These are phyloP conservation scores for Xylariaceae sp. DNA, from an alignment of 2,329 filamentous ascomycete species.

Conservation along the genomic window DNA sequence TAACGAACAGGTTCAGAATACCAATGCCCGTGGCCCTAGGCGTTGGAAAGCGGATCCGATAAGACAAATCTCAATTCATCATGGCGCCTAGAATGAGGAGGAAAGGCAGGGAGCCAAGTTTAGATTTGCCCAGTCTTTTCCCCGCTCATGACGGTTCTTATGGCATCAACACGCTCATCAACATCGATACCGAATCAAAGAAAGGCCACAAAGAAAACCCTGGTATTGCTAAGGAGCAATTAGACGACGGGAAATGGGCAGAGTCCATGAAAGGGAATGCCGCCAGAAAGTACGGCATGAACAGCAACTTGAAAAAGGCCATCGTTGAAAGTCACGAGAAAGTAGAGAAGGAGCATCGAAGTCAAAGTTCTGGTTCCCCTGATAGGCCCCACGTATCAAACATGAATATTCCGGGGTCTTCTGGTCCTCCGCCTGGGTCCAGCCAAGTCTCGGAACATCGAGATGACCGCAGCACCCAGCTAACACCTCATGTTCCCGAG, in stretches of 20 bases:
- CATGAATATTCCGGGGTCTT: neutral
- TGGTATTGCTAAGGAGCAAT: slow-evolving; percentile 18
- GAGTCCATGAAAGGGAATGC: slow-evolving; percentile 3
- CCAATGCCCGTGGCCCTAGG: neutral
- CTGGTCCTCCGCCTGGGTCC: neutral
- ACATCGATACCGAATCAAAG: slow-evolving; percentile 14
- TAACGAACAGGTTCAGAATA: slow-evolving; percentile 6
- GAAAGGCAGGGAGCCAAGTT: slow-evolving; percentile 3
- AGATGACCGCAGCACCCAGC: neutral
- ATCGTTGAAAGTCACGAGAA: slow-evolving; percentile 19
- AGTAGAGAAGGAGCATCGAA: slow-evolving; percentile 11
- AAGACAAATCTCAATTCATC: neutral
- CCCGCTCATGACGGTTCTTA: slow-evolving; percentile 30
- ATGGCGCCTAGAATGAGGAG: slow-evolving; percentile 18
- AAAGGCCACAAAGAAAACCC: slow-evolving; percentile 17
- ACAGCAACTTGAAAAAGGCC: slow-evolving; percentile 19
- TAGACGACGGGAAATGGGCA: slow-evolving; percentile 16
- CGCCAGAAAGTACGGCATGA: slow-evolving; percentile 20
- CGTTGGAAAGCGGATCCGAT: neutral
- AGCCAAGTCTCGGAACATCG: neutral
- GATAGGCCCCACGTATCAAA: neutral
- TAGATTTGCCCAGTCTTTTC: slow-evolving; percentile 23
- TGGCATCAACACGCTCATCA: slow-evolving; percentile 29
- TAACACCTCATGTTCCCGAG: slow-evolving; percentile 14
- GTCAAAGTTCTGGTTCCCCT: neutral